Evolutionary conservation across 1,139 yeast genomes (phyloP).

Genomic region (Kodamaea sp.): DNA sequence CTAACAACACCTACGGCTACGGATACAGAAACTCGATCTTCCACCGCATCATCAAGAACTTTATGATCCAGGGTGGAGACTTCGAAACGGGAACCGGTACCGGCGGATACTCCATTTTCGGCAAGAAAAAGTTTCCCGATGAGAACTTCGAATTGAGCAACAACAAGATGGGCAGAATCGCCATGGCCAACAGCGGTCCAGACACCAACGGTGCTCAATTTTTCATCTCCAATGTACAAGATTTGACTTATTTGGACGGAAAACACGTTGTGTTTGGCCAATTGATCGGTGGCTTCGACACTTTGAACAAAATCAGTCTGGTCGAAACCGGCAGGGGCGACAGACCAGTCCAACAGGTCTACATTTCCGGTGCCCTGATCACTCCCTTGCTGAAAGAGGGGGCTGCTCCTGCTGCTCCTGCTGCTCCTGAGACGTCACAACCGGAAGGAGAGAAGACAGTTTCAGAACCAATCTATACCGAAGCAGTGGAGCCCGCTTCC

Average conservation of each 20-base stretch:
- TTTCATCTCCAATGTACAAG: conserved; percentile 35
- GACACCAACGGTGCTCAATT: conserved; percentile 46
- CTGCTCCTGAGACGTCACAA: not conserved
- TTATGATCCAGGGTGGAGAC: conserved; percentile 46
- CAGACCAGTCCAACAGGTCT: conserved; percentile 18
- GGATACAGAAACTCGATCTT: conserved; percentile 35
- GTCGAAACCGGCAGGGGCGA: conserved; percentile 15
- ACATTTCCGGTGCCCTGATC: conserved; percentile 21
- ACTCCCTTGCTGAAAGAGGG: conserved; percentile 10
- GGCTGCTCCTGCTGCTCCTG: conserved; percentile 2
- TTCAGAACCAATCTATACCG: conserved; percentile 1
- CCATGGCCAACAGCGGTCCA: conserved; percentile 47
- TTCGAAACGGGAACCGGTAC: conserved; percentile 27
- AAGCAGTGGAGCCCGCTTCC: conserved; percentile 1
- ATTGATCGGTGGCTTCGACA: conserved; percentile 39
- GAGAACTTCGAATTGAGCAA: conserved; percentile 39
- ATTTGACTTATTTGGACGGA: conserved; percentile 43
- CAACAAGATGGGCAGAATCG: conserved; percentile 38
- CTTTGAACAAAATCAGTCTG: conserved; percentile 16
- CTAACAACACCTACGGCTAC: conserved; percentile 33
- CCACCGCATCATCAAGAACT: conserved; percentile 40
- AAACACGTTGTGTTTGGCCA: conserved; percentile 60
- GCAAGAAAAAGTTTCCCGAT: conserved; percentile 31
- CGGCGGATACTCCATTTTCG: conserved; percentile 36
- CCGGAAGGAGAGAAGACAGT: too few relatives aligned